These are phyloP conservation scores for Sphagnurus paluster DNA, from an alignment of 1,284 basidiomycete species.

Conservation along the genomic window DNA sequence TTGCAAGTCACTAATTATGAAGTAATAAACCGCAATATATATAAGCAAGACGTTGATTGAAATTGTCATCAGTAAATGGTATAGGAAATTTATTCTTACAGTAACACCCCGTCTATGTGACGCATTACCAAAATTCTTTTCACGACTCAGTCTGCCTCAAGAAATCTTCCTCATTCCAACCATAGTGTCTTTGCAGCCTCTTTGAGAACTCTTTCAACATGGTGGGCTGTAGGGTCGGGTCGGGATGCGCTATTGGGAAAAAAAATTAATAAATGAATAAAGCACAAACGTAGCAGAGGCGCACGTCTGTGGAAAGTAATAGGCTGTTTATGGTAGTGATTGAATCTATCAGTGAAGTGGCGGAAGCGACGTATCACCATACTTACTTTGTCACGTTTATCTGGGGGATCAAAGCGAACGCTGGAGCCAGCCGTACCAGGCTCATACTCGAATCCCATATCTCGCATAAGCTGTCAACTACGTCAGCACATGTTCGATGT, in stretches of 20 bases:
- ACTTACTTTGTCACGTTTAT: constrained; percentile 54
- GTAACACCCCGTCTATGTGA: too few relatives aligned
- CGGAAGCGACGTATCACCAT: background rate
- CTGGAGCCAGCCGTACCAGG: constrained; percentile 78
- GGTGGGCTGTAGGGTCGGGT: constrained; percentile 56
- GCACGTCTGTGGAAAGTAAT: constrained; percentile 77
- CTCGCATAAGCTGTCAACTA: constrained; percentile 60
- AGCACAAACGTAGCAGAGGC: constrained; percentile 22
- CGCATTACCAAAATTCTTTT: background rate
- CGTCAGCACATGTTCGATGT: background rate
- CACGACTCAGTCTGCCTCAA: constrained; percentile 23
- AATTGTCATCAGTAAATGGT: too few relatives aligned
- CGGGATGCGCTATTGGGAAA: constrained; percentile 64
- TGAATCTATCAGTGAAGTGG: constrained; percentile 5
- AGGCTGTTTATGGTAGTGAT: constrained; percentile 40
- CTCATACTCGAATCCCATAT: constrained; percentile 74
- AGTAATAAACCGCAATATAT: too few relatives aligned
- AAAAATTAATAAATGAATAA: background rate
- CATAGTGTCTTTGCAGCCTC: constrained; percentile 62
- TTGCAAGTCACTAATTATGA: too few relatives aligned
- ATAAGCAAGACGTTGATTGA: too few relatives aligned
- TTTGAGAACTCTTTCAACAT: constrained; percentile 56
- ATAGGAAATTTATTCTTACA: too few relatives aligned
- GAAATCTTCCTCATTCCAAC: constrained; percentile 70
- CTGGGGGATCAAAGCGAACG: constrained; percentile 76